Percentiles rank a stretch among this genome's conserved stretches.
Evolutionary conservation across 2,329 filamentous ascomycete genomes (phyloP).

Genomic region (Beauveria asiatica): DNA sequence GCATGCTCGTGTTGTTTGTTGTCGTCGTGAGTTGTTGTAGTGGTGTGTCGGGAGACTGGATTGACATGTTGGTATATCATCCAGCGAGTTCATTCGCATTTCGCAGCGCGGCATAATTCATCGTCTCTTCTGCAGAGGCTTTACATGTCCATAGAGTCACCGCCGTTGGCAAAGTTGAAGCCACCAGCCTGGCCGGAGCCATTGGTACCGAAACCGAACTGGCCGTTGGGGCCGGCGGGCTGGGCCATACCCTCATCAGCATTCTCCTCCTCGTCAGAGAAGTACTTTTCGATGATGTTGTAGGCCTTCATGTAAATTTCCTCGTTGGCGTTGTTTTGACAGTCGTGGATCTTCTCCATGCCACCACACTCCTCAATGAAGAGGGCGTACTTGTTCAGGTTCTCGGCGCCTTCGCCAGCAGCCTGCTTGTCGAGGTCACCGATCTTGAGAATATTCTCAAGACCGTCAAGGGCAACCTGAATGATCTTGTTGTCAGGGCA

Average conservation of each 20-base stretch:
- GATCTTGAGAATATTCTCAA: slow-evolving; percentile 99
- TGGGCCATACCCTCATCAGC: slow-evolving; percentile 74
- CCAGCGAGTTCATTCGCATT: not conserved
- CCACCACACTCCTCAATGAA: slow-evolving; percentile 98
- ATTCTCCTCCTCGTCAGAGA: slow-evolving; percentile 95
- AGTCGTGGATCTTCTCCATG: slow-evolving; percentile 99
- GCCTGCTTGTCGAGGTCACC: slow-evolving; percentile 97
- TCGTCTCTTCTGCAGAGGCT: slow-evolving; percentile 1
- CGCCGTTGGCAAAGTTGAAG: slow-evolving; percentile 85
- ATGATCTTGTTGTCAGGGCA: slow-evolving; percentile 99
- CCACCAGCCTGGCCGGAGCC: slow-evolving; percentile 58
- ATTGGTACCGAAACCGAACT: slow-evolving; percentile 71
- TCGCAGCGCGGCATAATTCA: slow-evolving; percentile 5
- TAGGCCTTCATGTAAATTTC: slow-evolving; percentile 99
- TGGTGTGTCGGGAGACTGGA: not conserved
- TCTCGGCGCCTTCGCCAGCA: slow-evolving; percentile 61
- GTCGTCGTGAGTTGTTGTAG: slow-evolving; percentile 1
- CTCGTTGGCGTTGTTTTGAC: slow-evolving; percentile 99
- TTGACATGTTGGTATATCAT: slow-evolving; percentile 8
- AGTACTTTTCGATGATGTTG: slow-evolving; percentile 99
- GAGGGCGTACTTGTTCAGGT: slow-evolving; percentile 92
- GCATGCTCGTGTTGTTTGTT: slow-evolving; percentile 1
- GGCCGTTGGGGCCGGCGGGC: slow-evolving; percentile 57
- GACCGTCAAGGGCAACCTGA: slow-evolving; percentile 90
- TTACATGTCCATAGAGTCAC: slow-evolving; percentile 60